These are phyloP conservation scores for Echinochloa phyllopogon DNA, from an alignment of 176 grass and related monocot species.

Conservation along the genomic window DNA sequence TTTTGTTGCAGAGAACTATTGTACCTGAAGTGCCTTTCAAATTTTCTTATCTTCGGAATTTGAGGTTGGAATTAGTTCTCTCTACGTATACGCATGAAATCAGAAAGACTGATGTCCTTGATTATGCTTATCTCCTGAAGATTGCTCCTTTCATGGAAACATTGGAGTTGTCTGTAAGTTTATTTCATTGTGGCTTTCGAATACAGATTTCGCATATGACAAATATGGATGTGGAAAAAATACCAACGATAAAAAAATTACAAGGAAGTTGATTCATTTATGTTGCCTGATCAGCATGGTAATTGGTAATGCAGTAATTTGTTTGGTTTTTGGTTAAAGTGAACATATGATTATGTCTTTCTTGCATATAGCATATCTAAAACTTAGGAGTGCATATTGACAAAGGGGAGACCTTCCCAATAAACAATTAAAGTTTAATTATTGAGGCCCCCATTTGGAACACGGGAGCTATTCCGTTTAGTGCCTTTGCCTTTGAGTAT, in stretches of 20 bases:
- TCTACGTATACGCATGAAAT: background rate
- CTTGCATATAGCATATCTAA: background rate
- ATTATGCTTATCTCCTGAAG: background rate
- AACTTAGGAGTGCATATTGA: background rate
- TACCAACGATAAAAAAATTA: background rate
- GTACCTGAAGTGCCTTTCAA: background rate
- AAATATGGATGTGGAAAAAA: background rate
- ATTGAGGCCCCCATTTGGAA: background rate
- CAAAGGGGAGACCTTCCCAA: background rate
- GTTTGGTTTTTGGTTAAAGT: background rate
- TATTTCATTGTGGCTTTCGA: background rate
- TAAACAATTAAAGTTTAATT: background rate
- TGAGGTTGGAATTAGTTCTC: background rate
- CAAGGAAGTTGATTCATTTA: background rate
- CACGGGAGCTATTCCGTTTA: background rate
- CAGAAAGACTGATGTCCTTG: background rate
- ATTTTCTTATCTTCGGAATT: background rate
- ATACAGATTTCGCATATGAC: background rate
- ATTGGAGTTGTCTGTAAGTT: background rate
- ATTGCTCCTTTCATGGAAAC: background rate
- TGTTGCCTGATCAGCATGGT: background rate
- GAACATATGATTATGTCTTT: background rate
- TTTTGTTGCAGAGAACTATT: background rate
- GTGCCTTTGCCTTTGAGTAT: background rate
- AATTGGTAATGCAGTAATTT: background rate